Conservation (phyloP, 2,329 filamentous ascomycete species). For the Sporothrix globosa region DNA sequence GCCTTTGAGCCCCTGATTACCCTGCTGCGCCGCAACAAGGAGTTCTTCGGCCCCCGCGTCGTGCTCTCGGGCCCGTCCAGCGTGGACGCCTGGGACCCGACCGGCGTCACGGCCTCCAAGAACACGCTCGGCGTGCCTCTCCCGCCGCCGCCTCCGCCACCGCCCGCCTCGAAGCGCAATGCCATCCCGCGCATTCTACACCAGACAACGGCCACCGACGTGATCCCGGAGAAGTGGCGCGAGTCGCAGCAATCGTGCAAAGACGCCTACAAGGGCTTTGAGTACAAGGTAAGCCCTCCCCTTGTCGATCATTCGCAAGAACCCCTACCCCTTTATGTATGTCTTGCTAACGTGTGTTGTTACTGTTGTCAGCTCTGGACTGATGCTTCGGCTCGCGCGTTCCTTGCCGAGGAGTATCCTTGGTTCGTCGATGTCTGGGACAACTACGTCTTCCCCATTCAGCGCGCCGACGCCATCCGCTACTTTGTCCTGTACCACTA, state of each 20-base stretch:
- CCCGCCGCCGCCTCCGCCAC: neutral
- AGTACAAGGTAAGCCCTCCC: slow-evolving; percentile 38
- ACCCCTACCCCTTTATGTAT: neutral
- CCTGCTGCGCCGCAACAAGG: slow-evolving; percentile 58
- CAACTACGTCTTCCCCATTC: slow-evolving; percentile 73
- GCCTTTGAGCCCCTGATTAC: slow-evolving; percentile 72
- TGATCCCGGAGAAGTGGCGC: slow-evolving; percentile 40
- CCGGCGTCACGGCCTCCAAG: slow-evolving; percentile 3
- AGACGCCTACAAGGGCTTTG: slow-evolving; percentile 39
- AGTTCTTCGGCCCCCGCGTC: slow-evolving; percentile 42
- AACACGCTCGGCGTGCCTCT: slow-evolving; percentile 26
- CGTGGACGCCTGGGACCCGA: slow-evolving; percentile 27
- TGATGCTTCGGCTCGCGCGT: slow-evolving; percentile 67
- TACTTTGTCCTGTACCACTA: slow-evolving; percentile 79
- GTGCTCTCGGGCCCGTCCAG: slow-evolving; percentile 22
- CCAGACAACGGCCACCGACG: slow-evolving; percentile 40
- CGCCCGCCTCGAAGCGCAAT: slow-evolving; percentile 15
- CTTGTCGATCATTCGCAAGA: neutral
- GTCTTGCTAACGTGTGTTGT: neutral
- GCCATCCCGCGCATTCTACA: slow-evolving; percentile 42
- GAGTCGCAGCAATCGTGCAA: slow-evolving; percentile 39
- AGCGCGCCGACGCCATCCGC: slow-evolving; percentile 75
- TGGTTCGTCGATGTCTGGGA: slow-evolving; percentile 79
- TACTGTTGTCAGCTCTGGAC: slow-evolving; percentile 67
- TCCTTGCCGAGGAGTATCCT: slow-evolving; percentile 73